These are phyloP conservation scores for Trichoderma sp. DNA, from an alignment of 2,329 filamentous ascomycete species.

Conservation along the genomic window DNA sequence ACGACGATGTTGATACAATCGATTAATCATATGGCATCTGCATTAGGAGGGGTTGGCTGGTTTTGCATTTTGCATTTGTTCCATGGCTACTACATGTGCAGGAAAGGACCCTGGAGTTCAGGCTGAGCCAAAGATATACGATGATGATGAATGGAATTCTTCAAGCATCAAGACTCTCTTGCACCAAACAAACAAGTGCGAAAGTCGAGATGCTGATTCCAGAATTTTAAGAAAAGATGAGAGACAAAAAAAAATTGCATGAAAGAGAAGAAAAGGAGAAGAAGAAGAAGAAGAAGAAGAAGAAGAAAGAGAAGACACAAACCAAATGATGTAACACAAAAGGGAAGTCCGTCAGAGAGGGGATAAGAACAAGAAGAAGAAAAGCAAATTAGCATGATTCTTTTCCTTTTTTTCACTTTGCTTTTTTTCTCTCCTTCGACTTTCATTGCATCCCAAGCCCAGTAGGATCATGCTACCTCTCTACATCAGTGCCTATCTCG, in stretches of 20 bases:
- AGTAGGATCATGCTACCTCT: constrained; percentile 10
- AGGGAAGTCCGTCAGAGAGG: background rate
- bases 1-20: constrained; percentile 31
- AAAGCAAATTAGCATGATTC: constrained; percentile 16
- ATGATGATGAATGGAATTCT: constrained; percentile 26
- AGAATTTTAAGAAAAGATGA: background rate
- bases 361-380: background rate
- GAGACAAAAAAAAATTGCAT: background rate
- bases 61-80: constrained; percentile 34
- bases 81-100: constrained; percentile 28
- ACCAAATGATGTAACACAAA: constrained; percentile 12
- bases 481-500: constrained; percentile 1
- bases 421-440: background rate
- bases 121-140: constrained; percentile 24
- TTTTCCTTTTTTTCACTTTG: background rate
- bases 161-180: constrained; percentile 13
- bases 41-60: constrained; percentile 39
- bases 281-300: constrained; percentile 9
- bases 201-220: constrained; percentile 13
- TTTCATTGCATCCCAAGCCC: background rate
- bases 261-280: constrained; percentile 6
- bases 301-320: constrained; percentile 10
- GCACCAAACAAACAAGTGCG: background rate
- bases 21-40: constrained; percentile 41
- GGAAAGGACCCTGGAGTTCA: constrained; percentile 29